These are phyloP conservation scores for Chrysosphaeria jannelii DNA, from an alignment of 2,329 filamentous ascomycete genomes.

Conservation along the genomic window DNA sequence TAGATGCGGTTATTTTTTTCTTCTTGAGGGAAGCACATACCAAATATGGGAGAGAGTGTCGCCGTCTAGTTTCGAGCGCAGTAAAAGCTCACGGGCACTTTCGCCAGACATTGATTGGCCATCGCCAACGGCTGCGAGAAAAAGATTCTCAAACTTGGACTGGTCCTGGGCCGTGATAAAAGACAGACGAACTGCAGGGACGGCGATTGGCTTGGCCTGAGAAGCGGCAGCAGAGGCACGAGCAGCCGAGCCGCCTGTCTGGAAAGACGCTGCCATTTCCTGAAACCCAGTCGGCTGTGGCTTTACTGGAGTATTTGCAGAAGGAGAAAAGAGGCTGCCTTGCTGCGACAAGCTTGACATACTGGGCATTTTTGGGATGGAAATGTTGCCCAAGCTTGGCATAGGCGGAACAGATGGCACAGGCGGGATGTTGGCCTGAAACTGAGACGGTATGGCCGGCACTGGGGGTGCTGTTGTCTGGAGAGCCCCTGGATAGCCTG, in stretches of 20 bases:
- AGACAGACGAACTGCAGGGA: slow-evolving; percentile 77
- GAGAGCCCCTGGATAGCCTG: slow-evolving; percentile 18
- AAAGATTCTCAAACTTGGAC: slow-evolving; percentile 87
- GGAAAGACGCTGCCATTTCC: slow-evolving; percentile 37
- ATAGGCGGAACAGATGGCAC: too few species aligned
- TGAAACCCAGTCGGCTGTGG: slow-evolving; percentile 34
- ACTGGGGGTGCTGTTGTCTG: slow-evolving; percentile 24
- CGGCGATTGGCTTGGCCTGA: slow-evolving; percentile 47
- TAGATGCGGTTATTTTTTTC: neutral
- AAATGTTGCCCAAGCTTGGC: slow-evolving; percentile 10
- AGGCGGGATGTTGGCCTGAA: slow-evolving; percentile 26
- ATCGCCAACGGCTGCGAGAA: slow-evolving; percentile 79
- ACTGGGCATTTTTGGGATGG: slow-evolving; percentile 13
- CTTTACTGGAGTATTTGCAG: slow-evolving; percentile 26
- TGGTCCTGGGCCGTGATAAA: slow-evolving; percentile 93
- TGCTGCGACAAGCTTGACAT: slow-evolving; percentile 19
- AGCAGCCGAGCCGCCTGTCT: slow-evolving; percentile 13
- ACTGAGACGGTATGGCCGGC: slow-evolving; percentile 27
- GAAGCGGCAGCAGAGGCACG: slow-evolving; percentile 12
- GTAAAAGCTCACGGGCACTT: slow-evolving; percentile 63
- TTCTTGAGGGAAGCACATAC: slow-evolving; percentile 16
- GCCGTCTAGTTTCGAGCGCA: slow-evolving; percentile 69
- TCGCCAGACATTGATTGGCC: slow-evolving; percentile 74
- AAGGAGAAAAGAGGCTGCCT: slow-evolving; percentile 11
- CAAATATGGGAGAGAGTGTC: slow-evolving; percentile 79